Evolutionary conservation across 1,284 basidiomycete genomes (phyloP), one percentile per base, ranked within the genome.

Genomic region (Paramarasmius palmivorus): DNA sequence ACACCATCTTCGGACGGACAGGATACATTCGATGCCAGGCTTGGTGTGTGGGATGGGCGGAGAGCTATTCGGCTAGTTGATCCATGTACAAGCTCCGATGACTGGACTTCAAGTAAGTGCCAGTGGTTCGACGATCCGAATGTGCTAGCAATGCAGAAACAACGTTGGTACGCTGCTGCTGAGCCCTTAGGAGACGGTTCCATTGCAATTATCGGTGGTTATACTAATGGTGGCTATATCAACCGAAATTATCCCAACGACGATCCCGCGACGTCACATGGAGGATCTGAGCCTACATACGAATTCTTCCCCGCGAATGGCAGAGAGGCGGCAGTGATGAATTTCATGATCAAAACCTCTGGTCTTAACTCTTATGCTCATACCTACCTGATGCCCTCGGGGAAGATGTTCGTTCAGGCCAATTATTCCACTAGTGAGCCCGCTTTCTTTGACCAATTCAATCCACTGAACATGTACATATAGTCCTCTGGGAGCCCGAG

Each of bases 291-390:
- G 53, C 81, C 82, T 15, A 90, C 86, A 0, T 89, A 79, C 61
- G 88, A 95, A 75, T 94, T 93, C 71, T 96, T 82, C 72, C 94
- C 92, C n/a, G 72, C 83, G 12, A 78, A 73, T 52, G 79, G 82
- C 26, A 68, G 73, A 47, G 65, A 73, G 2, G 77, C 87, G 1
- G 74, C 83, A 61, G 73, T 80, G n/a, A 87, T 96, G 76, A 73
- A 89, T 52, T 90, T 97, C 73, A 81, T 97, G 73, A 71, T 83
- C 57, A 77, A 83, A 38, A 93, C 94, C 0, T 89, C 92, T 34
- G 94, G 94, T 48, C 81, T 95, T 63, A 98, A 98, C 73, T 79
- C 94, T 4, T 98, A 95, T 61, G 84, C 93, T 0, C 85, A 93
- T 61, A 86, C 90, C 0, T 96, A 82, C 82, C 79, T 95, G 49